Base-by-base conservation (phyloP, 306 rosid species). In the Cicer judaicum region DNA sequence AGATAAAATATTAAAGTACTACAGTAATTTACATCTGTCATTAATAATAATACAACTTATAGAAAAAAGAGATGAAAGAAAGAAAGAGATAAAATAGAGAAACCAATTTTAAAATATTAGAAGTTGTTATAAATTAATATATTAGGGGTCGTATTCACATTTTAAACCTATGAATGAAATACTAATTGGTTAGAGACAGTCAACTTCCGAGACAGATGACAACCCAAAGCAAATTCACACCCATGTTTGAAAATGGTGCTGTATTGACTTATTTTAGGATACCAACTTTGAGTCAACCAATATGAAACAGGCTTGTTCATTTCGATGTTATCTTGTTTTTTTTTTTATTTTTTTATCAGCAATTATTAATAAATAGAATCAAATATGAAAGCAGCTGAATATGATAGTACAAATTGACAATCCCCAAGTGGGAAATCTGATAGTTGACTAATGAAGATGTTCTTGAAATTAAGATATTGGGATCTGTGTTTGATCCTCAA, bases 391-490 rank as follows among this genome's bases (percentile, higher is more conserved):
- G 7, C 60, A 59, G 39, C 49, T 64, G 53, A 79, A 59, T 13
- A 53, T 78, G 67, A 13, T 29, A 29, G 36, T 29, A 29, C 36
- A 40, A 75, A 63, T 74, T 55, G 60, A 36, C 67, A 81, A 71
- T 67, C 67, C 78, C 78, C 80, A 78, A 76, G 89, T 78, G 82
- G 80, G 76, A 82, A 84, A 84, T 82, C 86, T 75, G 83, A 73
- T 60, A 68, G 87, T 91, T 89, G 95, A 86, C 91, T 87, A 75
- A 59, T 8, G 43, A 77, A 73, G 68, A 79, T 52, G 73, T 71
- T 76, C 68, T 43, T 77, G 60, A 75, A 81, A 82, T 81, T 70
- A 29, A 29, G 36, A 29, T 78, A 81, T 87, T 79, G 96, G 96
- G 92, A 91, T 90, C 90, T 74, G 80, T 84, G 72, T 24, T 62